Conservation (phyloP, 208 protist genomes). For the Crithidia bombi region DNA sequence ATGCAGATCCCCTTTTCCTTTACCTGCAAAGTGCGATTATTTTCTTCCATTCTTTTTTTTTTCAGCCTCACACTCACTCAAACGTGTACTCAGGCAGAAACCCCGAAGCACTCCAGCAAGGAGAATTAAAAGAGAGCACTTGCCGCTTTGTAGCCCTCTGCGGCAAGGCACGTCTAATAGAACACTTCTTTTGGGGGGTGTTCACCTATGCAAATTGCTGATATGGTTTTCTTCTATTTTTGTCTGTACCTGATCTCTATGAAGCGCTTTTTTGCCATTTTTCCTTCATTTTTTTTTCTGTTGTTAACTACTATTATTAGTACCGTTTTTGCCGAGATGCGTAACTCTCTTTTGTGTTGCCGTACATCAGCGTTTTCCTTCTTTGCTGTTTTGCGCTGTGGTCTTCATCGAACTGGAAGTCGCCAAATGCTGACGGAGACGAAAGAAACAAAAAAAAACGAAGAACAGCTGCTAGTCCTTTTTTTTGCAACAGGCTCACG, state of each 20-base stretch:
- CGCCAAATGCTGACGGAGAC: no score
- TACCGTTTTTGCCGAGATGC: background rate
- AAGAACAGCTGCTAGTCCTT: no score
- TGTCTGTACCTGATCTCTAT: background rate
- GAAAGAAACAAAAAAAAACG: background rate
- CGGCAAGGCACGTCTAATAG: no score
- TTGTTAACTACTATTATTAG: constrained; percentile 4
- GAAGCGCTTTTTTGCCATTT: background rate
- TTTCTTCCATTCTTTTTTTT: background rate
- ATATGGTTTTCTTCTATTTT: background rate
- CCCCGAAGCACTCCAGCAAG: no score
- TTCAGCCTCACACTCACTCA: no score
- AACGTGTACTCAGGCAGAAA: no score
- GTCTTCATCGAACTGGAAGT: background rate
- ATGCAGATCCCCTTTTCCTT: background rate
- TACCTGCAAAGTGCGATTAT: background rate
- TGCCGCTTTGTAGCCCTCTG: no score
- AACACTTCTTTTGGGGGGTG: background rate
- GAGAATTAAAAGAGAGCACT: no score
- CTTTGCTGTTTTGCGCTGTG: constrained; percentile 1
- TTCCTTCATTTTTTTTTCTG: background rate
- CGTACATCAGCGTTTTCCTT: background rate
- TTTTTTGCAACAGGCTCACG: no score
- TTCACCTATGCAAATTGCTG: background rate
- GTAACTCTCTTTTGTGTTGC: background rate